Percentiles rank a stretch among this genome's conserved stretches.
Conservation (phyloP, 371 early-diverging fungal genomes). For the Mucor plumbeus region DNA sequence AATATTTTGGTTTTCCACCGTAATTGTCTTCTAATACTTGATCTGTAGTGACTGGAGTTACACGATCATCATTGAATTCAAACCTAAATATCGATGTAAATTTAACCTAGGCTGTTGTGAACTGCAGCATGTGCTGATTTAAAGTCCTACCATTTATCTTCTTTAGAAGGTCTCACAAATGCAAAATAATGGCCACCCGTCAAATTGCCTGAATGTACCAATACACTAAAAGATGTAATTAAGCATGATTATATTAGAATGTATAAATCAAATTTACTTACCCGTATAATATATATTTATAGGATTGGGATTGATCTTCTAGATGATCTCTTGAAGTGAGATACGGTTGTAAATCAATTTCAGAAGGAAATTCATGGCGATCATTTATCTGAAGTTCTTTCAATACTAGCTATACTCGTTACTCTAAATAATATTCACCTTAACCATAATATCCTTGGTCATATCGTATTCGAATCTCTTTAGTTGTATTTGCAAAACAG, state of each 20-base stretch:
- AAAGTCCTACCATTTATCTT: slow-evolving; percentile 71
- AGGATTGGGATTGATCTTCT: slow-evolving; percentile 24
- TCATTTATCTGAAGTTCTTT: slow-evolving; percentile 83
- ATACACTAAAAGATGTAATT: slow-evolving; percentile 60
- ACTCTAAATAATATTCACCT: slow-evolving; percentile 43
- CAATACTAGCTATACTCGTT: background rate
- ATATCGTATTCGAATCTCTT: slow-evolving; percentile 98
- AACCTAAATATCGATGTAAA: slow-evolving; percentile 47
- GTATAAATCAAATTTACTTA: slow-evolving; percentile 23
- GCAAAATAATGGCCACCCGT: slow-evolving; percentile 98
- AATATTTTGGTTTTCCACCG: slow-evolving; percentile 67
- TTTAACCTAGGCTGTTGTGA: background rate
- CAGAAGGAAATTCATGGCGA: slow-evolving; percentile 89
- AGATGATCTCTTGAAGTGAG: background rate
- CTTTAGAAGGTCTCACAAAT: slow-evolving; percentile 76
- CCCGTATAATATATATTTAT: slow-evolving; percentile 83
- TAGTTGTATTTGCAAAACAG: slow-evolving; percentile 94
- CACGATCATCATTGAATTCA: slow-evolving; percentile 97
- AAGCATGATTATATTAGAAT: no score
- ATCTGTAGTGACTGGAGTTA: slow-evolving; percentile 77
- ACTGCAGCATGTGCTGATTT: background rate
- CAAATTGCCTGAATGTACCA: slow-evolving; percentile 96
- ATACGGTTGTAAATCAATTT: slow-evolving; percentile 84
- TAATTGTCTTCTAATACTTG: slow-evolving; percentile 96
- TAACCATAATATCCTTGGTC: slow-evolving; percentile 82